phyloP scores from a whole-genome alignment of 805 yeast genomes.

The Candida boleticola region DNA sequence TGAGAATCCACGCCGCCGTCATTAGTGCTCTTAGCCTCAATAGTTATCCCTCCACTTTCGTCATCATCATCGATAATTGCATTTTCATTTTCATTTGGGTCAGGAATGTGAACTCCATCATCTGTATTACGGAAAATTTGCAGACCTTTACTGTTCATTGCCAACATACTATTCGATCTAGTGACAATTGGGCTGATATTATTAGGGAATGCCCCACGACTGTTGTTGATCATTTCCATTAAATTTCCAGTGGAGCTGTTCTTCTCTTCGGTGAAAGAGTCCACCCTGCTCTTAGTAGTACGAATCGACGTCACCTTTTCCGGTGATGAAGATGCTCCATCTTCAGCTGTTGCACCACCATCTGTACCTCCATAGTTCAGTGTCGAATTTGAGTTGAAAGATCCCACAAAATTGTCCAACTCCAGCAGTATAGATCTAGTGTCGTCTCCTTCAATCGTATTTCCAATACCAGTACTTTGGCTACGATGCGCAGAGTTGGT shows the following conservation, averaged over 20 bases:
- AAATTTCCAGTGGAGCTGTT: slow-evolving; percentile 17
- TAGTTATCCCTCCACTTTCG: slow-evolving; percentile 6
- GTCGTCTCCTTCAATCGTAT: slow-evolving; percentile 8
- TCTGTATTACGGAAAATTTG: not conserved
- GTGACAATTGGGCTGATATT: slow-evolving; percentile 15
- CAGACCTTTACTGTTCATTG: not conserved
- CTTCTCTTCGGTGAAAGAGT: slow-evolving; percentile 11
- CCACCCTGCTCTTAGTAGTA: not conserved
- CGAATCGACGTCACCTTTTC: not conserved
- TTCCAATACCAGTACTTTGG: too few species aligned
- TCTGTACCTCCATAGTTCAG: slow-evolving; percentile 31
- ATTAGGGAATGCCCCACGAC: slow-evolving; percentile 13
- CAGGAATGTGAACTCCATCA: too few species aligned
- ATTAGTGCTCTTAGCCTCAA: too few species aligned
- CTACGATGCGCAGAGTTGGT: too few species aligned
- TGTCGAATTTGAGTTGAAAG: slow-evolving; percentile 41
- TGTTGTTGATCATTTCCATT: slow-evolving; percentile 20
- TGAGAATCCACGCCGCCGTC: too few species aligned
- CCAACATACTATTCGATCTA: slow-evolving; percentile 6
- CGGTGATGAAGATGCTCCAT: not conserved
- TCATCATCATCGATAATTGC: slow-evolving; percentile 24
- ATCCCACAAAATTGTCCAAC: slow-evolving; percentile 39
- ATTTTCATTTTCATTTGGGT: slow-evolving; percentile 17
- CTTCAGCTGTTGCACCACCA: not conserved
- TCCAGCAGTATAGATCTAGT: slow-evolving; percentile 33